Conservation (phyloP, 2,329 filamentous ascomycete species). For the Phyllosticta citriasiana region DNA sequence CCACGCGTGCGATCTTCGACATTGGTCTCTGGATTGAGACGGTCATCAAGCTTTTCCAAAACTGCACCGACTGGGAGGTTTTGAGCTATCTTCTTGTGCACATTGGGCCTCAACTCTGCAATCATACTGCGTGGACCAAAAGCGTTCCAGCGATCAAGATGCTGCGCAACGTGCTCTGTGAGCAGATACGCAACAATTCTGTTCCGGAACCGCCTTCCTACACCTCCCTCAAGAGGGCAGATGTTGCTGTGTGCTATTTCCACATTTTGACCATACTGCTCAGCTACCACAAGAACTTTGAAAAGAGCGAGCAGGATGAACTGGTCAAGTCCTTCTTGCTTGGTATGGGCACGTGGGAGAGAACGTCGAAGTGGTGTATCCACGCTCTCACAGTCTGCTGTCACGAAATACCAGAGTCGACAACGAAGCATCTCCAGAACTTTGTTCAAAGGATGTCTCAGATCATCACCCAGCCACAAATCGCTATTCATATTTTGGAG, state of each 20-base stretch:
- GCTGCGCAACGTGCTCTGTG: slow-evolving; percentile 66
- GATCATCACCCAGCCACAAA: slow-evolving; percentile 85
- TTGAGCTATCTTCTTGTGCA: slow-evolving; percentile 86
- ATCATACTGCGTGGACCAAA: slow-evolving; percentile 72
- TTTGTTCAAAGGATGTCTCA: slow-evolving; percentile 90
- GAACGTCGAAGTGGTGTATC: slow-evolving; percentile 84
- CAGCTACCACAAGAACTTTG: slow-evolving; percentile 80
- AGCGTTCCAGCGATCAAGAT: slow-evolving; percentile 66
- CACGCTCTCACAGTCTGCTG: slow-evolving; percentile 92
- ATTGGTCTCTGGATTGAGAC: slow-evolving; percentile 66
- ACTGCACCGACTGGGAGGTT: slow-evolving; percentile 77
- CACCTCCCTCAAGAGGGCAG: slow-evolving; percentile 74
- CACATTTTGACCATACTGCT: slow-evolving; percentile 79
- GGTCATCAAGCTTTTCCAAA: slow-evolving; percentile 62
- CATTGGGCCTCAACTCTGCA: slow-evolving; percentile 77
- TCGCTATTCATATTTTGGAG: slow-evolving; percentile 90
- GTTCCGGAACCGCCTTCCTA: slow-evolving; percentile 73
- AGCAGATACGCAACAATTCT: slow-evolving; percentile 65
- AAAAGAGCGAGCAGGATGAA: slow-evolving; percentile 78
- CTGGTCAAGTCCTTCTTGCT: slow-evolving; percentile 78
- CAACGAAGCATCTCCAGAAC: slow-evolving; percentile 73
- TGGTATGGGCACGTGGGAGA: slow-evolving; percentile 74
- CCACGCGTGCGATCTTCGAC: slow-evolving; percentile 18
- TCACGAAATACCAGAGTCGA: slow-evolving; percentile 81
- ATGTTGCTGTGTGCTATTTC: slow-evolving; percentile 82